Base-by-base conservation (phyloP, 2,329 filamentous ascomycete genomes). In the Botryotinia calthae region DNA sequence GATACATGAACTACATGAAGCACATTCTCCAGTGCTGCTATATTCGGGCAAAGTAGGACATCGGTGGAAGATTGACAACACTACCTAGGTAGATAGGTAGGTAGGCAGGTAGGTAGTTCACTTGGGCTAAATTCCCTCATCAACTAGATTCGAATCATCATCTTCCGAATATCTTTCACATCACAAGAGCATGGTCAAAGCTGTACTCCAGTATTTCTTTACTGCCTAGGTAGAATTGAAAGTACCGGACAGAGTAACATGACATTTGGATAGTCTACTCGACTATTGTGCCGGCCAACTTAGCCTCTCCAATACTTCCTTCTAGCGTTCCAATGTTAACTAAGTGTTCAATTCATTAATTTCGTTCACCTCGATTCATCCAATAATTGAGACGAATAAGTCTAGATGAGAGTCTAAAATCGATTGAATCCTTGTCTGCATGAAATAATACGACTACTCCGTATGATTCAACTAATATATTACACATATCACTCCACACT, bases 381-480 rank as follows among this genome's bases (percentile, higher is more conserved):
- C 64, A 54, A 66, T 66, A n/a, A 66, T 20, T 66, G 46, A 66
- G 46, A 66, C 31, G 64, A 40, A 66, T 40, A 25, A 54, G 34
- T 54, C 64, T 51, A 66, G 64, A 66, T 54, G 64, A 51, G 25
- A 66, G 46, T 54, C 64, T 28, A 51, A 51, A n/a, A 20, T 54
- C 12, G 46, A 31, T 18, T 14, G 16, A 66, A 66, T 66, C 64
- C 64, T 54, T 54, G 46, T 37, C 64, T 54, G 64, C 64, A 66
- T 66, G 46, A 51, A 37, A 6, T 51, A 48, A 37, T 16, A 28
- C 28, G 28, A 48, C 44, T 37, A n/a, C 31, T 44, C 31, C 31
- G 16, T 61, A 61, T 46, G 16, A 25, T 16, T 46, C 62, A 8
- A 22, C 63, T 51, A 51, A 66, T 40, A 66, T 28, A 51, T 20